Evolutionary conservation across 164 flowering plant genomes (phyloP).

Genomic region (Annona cherimola): DNA sequence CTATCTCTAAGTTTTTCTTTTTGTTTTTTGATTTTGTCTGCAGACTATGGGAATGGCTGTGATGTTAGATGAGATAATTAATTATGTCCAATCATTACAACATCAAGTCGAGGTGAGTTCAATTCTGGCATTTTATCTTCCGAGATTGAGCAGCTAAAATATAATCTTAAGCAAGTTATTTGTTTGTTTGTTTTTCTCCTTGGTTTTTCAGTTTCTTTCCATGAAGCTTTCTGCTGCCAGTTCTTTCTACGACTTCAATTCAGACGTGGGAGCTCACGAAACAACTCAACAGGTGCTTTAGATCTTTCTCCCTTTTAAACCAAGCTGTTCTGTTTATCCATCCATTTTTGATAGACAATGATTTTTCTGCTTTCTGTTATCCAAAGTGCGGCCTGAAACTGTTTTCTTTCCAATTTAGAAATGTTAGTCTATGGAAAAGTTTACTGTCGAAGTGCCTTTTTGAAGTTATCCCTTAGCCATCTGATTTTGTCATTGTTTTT

Average conservation of each 20-base stretch:
- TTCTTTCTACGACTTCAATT: slow-evolving; percentile 46
- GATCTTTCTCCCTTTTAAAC: too few species aligned
- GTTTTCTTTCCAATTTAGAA: background rate
- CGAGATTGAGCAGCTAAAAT: background rate
- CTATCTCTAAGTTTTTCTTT: background rate
- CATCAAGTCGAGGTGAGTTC: slow-evolving; percentile 53
- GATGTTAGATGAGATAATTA: slow-evolving; percentile 63
- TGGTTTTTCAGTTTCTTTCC: slow-evolving; percentile 48
- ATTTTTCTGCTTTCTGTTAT: too few species aligned
- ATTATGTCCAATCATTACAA: slow-evolving; percentile 52
- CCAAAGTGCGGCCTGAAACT: background rate
- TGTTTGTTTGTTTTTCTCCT: background rate
- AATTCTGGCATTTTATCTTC: background rate
- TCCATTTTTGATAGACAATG: background rate
- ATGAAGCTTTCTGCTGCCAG: slow-evolving; percentile 69
- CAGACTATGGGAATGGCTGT: slow-evolving; percentile 81
- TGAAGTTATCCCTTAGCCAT: background rate
- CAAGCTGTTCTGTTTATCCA: background rate
- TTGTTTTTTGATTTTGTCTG: slow-evolving; percentile 6
- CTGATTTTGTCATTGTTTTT: background rate
- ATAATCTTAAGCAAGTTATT: background rate
- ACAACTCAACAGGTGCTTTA: slow-evolving; percentile 33
- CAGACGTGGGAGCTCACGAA: slow-evolving; percentile 32
- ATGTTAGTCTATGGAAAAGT: too few species aligned
- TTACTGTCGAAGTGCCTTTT: background rate